Evolutionary conservation across 768 basidiomycete genomes (phyloP), one percentile per base, ranked within the genome.

Genomic region (Pleurotus giganteus): DNA sequence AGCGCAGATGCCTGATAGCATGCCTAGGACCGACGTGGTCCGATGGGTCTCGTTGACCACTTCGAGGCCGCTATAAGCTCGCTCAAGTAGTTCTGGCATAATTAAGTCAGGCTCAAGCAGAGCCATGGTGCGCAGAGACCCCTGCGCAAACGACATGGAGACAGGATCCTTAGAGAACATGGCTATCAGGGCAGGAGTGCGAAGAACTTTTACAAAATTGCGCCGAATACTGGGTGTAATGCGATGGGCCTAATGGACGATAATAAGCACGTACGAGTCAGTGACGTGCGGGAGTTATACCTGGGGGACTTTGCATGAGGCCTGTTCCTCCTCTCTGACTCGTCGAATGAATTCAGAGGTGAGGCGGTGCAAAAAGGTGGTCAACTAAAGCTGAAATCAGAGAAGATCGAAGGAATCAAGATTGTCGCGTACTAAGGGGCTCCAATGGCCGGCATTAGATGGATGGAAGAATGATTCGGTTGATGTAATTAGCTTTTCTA

Each of bases 381-480:
- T 85, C 46, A 88, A 71, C 85, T 88, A 46, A 32, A 47, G 47
- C 23, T 37, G 21, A 21, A 29, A 4, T n/a, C 24, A 57, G 58
- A 60, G 43, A 53, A 49, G 19, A 56, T 26, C 45, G 3, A 46
- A 47, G 39, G n/a, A 31, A 45, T 34, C 52, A 34, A 21, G n/a
- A 21, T 29, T 36, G 37, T 24, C 29, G 66, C 78, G 57, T 60
- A 88, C 85, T 56, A 74, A 65, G 53, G 80, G 66, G 3, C 91
- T 88, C 91, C 94, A 97, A 27, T 79, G 73, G 3, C 95, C 95
- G 27, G 86, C 85, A 65, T 97, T 97, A 3, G 91, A 91, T 1
- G 96, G 96, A 68, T 98, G 96, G 72, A 98, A 98, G 75, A 89
- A 96, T 0, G 88, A 85, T 65, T 98, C 96, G 4, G 89, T 91